Conservation (phyloP, 257 asterid genomes). For the Nyctanthes arbortristis region DNA sequence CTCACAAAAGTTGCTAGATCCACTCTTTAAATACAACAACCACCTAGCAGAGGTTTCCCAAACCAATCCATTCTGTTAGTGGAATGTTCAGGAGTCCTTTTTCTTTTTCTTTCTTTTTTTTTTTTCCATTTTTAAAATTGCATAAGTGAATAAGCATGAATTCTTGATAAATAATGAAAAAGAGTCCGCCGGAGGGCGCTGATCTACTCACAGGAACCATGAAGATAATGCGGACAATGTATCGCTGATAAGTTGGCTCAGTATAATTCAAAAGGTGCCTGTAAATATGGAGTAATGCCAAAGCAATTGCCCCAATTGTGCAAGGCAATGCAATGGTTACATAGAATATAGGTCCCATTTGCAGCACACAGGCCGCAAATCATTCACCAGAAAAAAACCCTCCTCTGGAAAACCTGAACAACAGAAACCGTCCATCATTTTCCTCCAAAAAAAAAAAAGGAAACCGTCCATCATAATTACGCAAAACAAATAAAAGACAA, state of each 20-base stretch:
- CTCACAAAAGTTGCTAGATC: neutral
- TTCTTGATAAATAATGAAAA: neutral
- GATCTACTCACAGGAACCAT: conserved; percentile 93
- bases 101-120: too few species aligned
- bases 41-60: neutral
- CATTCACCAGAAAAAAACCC: conserved; percentile 18
- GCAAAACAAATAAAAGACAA: neutral
- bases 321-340: conserved; percentile 88
- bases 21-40: neutral
- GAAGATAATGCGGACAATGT: conserved; percentile 92
- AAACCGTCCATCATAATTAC: conserved; percentile 18
- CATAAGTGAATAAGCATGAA: neutral
- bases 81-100: neutral
- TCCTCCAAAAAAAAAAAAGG: conserved; percentile 14
- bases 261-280: conserved; percentile 92
- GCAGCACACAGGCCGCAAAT: conserved; percentile 22
- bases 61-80: neutral
- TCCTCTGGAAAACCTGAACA: conserved; percentile 22
- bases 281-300: conserved; percentile 80
- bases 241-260: conserved; percentile 92
- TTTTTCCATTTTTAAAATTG: too few species aligned
- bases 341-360: conserved; percentile 82
- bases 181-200: neutral
- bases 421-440: conserved; percentile 14
- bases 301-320: conserved; percentile 70